phyloP scores from a whole-genome alignment of 2,329 filamentous ascomycete genomes.

The Xylariaceae sp. region DNA sequence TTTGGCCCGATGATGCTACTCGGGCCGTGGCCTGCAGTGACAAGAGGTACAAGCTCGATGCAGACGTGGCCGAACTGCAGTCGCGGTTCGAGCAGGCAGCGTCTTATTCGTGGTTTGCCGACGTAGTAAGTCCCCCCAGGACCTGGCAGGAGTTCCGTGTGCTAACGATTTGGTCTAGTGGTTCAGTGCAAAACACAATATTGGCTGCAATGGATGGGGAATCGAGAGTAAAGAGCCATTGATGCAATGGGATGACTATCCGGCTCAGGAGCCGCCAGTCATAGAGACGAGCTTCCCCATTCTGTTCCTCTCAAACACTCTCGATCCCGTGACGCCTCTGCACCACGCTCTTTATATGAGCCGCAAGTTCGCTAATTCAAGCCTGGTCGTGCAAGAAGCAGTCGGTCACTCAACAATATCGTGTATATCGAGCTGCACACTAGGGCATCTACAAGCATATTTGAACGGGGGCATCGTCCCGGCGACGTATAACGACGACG shows the following conservation, averaged over 20 bases:
- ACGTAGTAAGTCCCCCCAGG: constrained; percentile 30
- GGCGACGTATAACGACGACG: constrained; percentile 22
- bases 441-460: constrained; percentile 33
- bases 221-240: constrained; percentile 32
- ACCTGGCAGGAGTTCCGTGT: neutral
- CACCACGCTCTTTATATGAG: constrained; percentile 40
- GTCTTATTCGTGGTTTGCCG: constrained; percentile 33
- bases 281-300: constrained; percentile 48
- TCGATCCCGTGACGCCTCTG: constrained; percentile 56
- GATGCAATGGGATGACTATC: constrained; percentile 31
- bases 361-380: constrained; percentile 34
- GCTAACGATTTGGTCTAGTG: constrained; percentile 23
- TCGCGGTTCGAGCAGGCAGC: constrained; percentile 30
- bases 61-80: constrained; percentile 29
- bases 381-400: constrained; percentile 35
- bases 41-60: constrained; percentile 33
- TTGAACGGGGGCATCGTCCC: constrained; percentile 35
- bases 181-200: constrained; percentile 30
- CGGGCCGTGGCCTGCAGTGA: constrained; percentile 34
- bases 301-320: constrained; percentile 51
- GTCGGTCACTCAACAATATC: constrained; percentile 36
- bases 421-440: constrained; percentile 35
- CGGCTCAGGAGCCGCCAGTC: constrained; percentile 27
- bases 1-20: constrained; percentile 29
- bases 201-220: constrained; percentile 34